A percentile compares a stretch with the other conserved stretches of the same genome.
Evolutionary conservation across 164 flowering plant species (phyloP).

Genomic region (Vitis labrusca): DNA sequence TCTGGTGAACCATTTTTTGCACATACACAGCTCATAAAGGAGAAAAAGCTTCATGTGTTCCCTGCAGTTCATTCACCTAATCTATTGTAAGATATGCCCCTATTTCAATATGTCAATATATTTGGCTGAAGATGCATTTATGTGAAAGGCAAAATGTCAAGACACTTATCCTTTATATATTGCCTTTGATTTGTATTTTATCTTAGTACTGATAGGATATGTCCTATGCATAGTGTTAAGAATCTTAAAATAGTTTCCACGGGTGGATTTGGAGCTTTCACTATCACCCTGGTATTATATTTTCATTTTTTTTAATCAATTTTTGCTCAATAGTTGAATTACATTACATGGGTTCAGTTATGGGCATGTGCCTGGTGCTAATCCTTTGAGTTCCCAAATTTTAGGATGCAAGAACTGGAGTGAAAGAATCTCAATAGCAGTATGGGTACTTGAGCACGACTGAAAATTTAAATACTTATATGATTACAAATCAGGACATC

Average conservation of each 20-base stretch:
- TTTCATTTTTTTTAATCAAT: not conserved
- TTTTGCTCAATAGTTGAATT: not conserved
- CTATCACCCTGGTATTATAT: not conserved
- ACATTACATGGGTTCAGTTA: too few species aligned
- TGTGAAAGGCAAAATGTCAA: not conserved
- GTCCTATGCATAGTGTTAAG: not conserved
- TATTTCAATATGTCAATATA: not conserved
- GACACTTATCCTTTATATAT: not conserved
- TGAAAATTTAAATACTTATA: too few species aligned
- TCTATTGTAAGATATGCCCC: slow-evolving; percentile 53
- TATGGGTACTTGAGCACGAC: too few species aligned
- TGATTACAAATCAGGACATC: too few species aligned
- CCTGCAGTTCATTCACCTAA: slow-evolving; percentile 61
- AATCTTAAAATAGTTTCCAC: too few species aligned
- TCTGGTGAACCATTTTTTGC: slow-evolving; percentile 74
- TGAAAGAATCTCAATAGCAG: too few species aligned
- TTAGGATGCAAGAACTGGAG: too few species aligned
- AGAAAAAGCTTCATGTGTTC: slow-evolving; percentile 61
- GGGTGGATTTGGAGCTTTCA: not conserved
- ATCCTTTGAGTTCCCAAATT: too few species aligned
- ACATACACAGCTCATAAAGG: slow-evolving; percentile 60
- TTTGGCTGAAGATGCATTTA: not conserved
- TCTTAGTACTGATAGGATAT: not conserved
- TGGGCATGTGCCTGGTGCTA: too few species aligned
- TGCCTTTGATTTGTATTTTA: not conserved